Evolutionary conservation across 2,329 filamentous ascomycete species (phyloP), one percentile per base, ranked within the genome.

Genomic region (Alternaria solani): DNA sequence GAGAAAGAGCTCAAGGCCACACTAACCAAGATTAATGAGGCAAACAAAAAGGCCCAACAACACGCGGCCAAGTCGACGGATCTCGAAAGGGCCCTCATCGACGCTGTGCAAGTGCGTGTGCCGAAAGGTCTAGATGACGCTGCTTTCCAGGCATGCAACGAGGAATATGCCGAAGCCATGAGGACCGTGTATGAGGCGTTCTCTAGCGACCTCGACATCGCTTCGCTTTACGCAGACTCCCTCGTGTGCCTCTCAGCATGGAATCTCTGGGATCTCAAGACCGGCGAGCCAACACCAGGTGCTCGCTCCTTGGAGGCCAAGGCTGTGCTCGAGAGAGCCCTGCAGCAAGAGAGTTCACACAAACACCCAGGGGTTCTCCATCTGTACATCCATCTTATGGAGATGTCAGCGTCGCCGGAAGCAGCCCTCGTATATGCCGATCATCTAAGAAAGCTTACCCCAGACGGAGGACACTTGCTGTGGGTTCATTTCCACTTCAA

Each of bases 301-400:
- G 84, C 88, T 1, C 83, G 80, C 11, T 89, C 88, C 0, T 55
- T 88, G 2, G 86, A 91, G 51, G 84, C 82, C 0, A 89, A 88
- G 66, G 61, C 58, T 0, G 81, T 89, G 0, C 80, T 92, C 2
- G 89, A 91, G 32, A 78, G 74, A 4, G 88, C 87, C 0, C 77
- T 94, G 18, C 70, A 76, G 2, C 79, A 82, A 3, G 74, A 82
- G 1, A 82, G 80, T 16, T 85, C 81, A 1, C 74, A 81, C 4
- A 67, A 79, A 7, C 91, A 95, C 68, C 88, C 91, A 0, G 91
- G 91, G 0, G 76, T 93, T 0, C 80, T 93, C 6, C 91, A 94
- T 74, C 78, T 92, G 32, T 93, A 93, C 74, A 91, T 93, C 39
- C 90, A 93, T 67, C 84, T 92, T 4, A 90, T 92, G 82, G 91